Evolutionary conservation across 2,329 filamentous ascomycete genomes (phyloP), one percentile per base, ranked within the genome.

Genomic region (Ophiostoma montium): DNA sequence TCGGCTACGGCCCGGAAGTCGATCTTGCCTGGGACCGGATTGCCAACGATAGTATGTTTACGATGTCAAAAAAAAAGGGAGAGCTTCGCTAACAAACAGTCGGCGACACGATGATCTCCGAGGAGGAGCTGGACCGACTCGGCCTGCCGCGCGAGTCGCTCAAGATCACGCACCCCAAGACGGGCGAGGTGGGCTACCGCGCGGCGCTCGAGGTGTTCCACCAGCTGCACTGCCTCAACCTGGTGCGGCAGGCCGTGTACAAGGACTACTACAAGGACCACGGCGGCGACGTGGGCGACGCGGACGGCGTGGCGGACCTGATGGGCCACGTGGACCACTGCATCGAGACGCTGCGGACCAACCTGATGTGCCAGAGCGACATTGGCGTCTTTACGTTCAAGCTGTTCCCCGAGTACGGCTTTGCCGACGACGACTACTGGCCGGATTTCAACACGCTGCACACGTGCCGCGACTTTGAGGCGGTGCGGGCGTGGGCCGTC

Each of bases 151-250:
- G 71, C 2, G 62, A 69, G 19, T 74, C 73, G 1, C 64, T 79
- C n/a, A 71, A 70, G 56, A 70, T 77, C 53, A 72, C 69, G 10
- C 65, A 80, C 54, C 71, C 75, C 5, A 65, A 64, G 41, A 76
- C 76, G 1, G 77, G 75, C 16, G 67, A 73, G 50, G 68, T 70
- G 35, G 76, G 76, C 1, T 80, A 78, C 55, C 67, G 76, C n/a
- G 75, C 76, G 0, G 76, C 71, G 0, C 62, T 78, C 3, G 73
- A 78, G 56, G 73, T 76, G 0, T 77, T 78, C 60, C 74, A 78
- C 59, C 72, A 72, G 56, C 63, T 75, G 32, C 70, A 72, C 57
- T 74, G 70, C 58, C 61, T 73, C 35, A 73, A 74, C 56, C 56
- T 72, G 33, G 59, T 67, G 56, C 59, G 70, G 12, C 68, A 74